These are phyloP conservation scores for Exophiala aquamarina DNA, from an alignment of 2,329 filamentous ascomycete species.

Conservation along the genomic window DNA sequence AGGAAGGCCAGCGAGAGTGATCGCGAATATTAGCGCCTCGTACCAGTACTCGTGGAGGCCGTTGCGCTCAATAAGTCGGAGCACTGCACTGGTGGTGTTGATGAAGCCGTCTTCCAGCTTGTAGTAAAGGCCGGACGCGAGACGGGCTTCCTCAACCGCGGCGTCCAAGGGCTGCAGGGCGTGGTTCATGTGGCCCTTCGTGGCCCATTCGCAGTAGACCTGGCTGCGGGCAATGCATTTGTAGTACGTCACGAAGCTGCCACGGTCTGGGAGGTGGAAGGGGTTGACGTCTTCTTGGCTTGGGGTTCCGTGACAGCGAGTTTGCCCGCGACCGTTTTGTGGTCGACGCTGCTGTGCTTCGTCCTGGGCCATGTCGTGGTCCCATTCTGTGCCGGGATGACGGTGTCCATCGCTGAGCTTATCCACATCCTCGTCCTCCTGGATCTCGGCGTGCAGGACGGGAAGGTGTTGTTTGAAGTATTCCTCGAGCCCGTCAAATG, in stretches of 20 bases:
- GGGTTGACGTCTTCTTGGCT: background rate
- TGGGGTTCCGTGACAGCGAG: background rate
- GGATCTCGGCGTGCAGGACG: too few relatives aligned
- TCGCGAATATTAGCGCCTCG: too few relatives aligned
- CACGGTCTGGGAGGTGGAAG: slow-evolving; percentile 7
- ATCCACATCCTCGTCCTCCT: too few relatives aligned
- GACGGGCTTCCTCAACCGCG: slow-evolving; percentile 9
- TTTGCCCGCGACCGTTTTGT: background rate
- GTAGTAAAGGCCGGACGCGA: background rate
- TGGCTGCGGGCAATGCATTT: slow-evolving; percentile 13
- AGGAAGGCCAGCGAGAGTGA: too few relatives aligned
- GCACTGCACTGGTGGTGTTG: too few relatives aligned
- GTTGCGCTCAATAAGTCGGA: background rate
- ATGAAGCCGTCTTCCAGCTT: slow-evolving; percentile 2
- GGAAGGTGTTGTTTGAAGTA: background rate
- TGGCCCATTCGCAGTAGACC: slow-evolving; percentile 21
- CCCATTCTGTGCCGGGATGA: slow-evolving; percentile 19
- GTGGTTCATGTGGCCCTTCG: background rate
- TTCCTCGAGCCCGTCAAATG: background rate
- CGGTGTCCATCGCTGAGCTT: background rate
- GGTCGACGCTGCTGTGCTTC: background rate
- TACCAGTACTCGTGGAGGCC: background rate
- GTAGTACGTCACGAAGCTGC: slow-evolving; percentile 21
- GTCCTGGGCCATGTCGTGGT: slow-evolving; percentile 1
- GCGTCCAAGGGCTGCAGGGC: slow-evolving; percentile 1